phyloP scores from a whole-genome alignment of 2,329 filamentous ascomycete species.

The Fusarium algeriense region DNA sequence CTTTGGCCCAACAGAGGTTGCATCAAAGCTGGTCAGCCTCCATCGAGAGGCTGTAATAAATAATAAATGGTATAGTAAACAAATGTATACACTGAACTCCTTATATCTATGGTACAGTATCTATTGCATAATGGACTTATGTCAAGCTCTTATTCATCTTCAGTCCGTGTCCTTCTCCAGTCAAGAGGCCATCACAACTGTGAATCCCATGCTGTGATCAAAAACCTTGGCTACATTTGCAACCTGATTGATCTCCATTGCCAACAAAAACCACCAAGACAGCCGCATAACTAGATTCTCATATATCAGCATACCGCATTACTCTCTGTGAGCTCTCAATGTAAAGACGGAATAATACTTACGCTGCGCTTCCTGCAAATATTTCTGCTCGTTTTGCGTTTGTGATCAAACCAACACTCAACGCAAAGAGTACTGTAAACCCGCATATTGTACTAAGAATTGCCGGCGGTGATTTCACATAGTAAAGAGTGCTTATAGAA shows the following conservation, averaged over 20 bases:
- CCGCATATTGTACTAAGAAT: slow-evolving; percentile 16
- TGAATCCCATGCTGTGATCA: not conserved
- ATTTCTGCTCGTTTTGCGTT: slow-evolving; percentile 18
- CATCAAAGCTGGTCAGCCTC: too few relatives aligned
- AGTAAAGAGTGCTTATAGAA: slow-evolving; percentile 1
- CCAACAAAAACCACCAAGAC: slow-evolving; percentile 4
- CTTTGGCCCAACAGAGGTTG: not conserved
- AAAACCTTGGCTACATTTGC: not conserved
- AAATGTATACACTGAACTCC: too few relatives aligned
- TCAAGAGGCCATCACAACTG: too few relatives aligned
- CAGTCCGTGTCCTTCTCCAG: too few relatives aligned
- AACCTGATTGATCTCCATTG: not conserved
- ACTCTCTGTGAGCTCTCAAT: rapidly evolving
- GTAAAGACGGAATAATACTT: rapidly evolving
- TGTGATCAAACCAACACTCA: slow-evolving; percentile 11
- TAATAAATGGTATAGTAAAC: too few relatives aligned
- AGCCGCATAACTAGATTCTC: not conserved
- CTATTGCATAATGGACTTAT: too few relatives aligned
- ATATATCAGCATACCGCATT: not conserved
- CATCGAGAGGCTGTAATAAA: too few relatives aligned
- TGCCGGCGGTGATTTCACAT: not conserved
- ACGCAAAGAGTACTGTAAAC: slow-evolving; percentile 3
- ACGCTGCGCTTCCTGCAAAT: slow-evolving; percentile 22
- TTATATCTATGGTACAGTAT: too few relatives aligned
- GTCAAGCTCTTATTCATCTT: too few relatives aligned